Evolutionary conservation across 768 basidiomycete genomes (phyloP), one percentile per base, ranked within the genome.

Genomic region (Asterophora parasitica): DNA sequence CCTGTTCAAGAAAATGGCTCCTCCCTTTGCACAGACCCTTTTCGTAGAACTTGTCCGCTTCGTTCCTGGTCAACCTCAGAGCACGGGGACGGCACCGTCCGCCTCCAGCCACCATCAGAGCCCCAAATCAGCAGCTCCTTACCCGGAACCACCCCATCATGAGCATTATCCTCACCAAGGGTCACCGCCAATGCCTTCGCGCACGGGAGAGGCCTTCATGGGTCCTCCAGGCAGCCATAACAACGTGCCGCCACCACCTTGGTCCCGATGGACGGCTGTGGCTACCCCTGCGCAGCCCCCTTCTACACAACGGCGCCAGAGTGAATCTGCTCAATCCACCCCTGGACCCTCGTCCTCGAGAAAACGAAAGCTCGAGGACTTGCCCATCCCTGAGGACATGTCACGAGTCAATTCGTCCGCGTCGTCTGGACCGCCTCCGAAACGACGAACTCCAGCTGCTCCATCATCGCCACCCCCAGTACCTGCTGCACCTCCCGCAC

Each of bases 11-110:
- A 80, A 79, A 55, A 65, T 89, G 61, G 71, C 75, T 4, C 76
- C 74, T 0, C 85, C 88, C 0, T 78, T 77, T 50, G 78, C 73
- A 4, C 78, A 76, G 49, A 88, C 87, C 1, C 57, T 90, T 4
- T 86, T 88, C 58, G 81, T 90, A 7, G 87, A 91, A 40, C 78
- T 91, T 12, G 73, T 87, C 44, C 68, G 74, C 23, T 82, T 79
- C 57, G 69, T 70, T n/a, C 78, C 80, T 23, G 81, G 78, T 1
- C 72, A 74, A 43, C 71, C 73, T 47, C 78, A 80, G 40, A 69
- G 65, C 8, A 46, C 31, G 16, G 17, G 57, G 19, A 51, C 61
- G 54, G 49, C 60, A 48, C 36, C 49, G 44, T 58, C 49, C 57
- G 57, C 44, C 20, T 46, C 53, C 38, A 54, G 58, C 37, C 64